phyloP scores from a whole-genome alignment of 176 grass and related monocot species.

The Cenchrus fungigraminus region DNA sequence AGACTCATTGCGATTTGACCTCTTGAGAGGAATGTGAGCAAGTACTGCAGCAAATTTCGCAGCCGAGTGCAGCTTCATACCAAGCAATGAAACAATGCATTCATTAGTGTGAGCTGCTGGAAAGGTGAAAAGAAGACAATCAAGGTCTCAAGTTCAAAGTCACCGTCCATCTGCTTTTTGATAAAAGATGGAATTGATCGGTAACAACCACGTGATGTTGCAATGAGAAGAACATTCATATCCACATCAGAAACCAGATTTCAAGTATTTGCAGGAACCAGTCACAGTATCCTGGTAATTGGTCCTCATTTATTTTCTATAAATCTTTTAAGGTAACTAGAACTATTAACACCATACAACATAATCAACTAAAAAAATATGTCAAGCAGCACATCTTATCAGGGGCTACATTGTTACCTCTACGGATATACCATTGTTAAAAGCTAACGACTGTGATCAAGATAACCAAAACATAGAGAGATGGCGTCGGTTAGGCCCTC shows the following conservation, averaged over 20 bases:
- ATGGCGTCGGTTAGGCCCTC: conserved; percentile 33
- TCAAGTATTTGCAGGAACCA: background rate
- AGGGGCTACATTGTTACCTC: background rate
- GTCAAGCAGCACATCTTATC: background rate
- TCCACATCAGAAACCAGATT: background rate
- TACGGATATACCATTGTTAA: background rate
- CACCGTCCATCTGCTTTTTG: background rate
- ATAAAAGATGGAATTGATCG: background rate
- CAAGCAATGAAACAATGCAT: conserved; percentile 5
- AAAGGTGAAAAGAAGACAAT: conserved; percentile 2
- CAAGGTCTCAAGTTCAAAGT: conserved; percentile 6
- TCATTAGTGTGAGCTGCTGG: background rate
- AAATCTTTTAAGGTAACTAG: background rate
- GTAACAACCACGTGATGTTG: background rate
- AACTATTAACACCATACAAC: background rate
- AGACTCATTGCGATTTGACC: conserved; percentile 20
- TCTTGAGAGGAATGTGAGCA: conserved; percentile 25
- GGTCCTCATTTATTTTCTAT: background rate
- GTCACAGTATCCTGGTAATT: background rate
- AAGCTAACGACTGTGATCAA: background rate
- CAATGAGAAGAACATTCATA: conserved; percentile 25
- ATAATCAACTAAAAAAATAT: background rate
- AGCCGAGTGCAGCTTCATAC: background rate
- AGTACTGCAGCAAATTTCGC: background rate
- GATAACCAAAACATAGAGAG: conserved; percentile 7